Conservation (phyloP, 768 basidiomycete genomes). For the Rhizopogon rudus region DNA sequence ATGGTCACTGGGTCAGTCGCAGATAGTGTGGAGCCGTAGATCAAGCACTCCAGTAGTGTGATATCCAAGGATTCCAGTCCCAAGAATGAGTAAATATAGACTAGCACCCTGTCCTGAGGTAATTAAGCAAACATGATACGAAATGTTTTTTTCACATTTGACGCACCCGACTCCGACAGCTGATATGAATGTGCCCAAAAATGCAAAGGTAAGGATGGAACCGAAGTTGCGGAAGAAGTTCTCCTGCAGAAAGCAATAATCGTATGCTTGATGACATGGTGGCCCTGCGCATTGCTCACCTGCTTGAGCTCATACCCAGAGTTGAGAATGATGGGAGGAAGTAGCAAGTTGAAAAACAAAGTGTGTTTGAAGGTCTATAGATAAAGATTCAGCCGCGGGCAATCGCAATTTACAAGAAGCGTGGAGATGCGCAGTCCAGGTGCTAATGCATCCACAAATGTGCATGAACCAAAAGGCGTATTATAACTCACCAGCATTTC, state of each 20-base stretch:
- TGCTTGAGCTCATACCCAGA: conserved; percentile 98
- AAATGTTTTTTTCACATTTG: background rate
- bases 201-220: conserved; percentile 91
- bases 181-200: conserved; percentile 93
- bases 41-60: conserved; percentile 87
- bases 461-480: background rate
- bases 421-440: background rate
- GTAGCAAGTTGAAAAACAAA: conserved; percentile 95
- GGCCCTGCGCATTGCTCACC: conserved; percentile 35
- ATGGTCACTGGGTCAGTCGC: conserved; percentile 99
- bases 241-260: conserved; percentile 47
- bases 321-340: conserved; percentile 97
- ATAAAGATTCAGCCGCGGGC: background rate
- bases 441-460: background rate
- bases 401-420: background rate
- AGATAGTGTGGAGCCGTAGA: conserved; percentile 93
- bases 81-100: conserved; percentile 91
- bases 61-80: conserved; percentile 87
- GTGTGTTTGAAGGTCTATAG: conserved; percentile 91
- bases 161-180: conserved; percentile 93
- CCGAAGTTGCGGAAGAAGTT: conserved; percentile 99
- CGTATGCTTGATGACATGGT: background rate
- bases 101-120: conserved; percentile 70
- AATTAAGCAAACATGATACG: conserved; percentile 33
- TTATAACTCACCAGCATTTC: conserved; percentile 89